Evolutionary conservation across 176 grass and related monocot genomes (phyloP).

Genomic region (Alopecurus myosuroides): DNA sequence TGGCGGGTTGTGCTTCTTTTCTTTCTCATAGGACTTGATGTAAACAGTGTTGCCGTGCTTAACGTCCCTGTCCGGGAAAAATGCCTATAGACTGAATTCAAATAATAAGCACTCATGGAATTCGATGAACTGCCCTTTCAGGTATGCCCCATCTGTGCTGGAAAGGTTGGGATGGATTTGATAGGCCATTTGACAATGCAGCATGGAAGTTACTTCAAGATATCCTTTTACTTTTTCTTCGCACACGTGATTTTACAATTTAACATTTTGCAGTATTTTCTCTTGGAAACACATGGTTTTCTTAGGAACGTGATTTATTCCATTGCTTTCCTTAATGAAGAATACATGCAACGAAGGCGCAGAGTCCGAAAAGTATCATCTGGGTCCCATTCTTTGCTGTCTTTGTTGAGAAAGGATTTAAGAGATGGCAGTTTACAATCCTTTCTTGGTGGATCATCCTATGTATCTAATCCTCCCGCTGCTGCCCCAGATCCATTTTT

Average conservation of each 20-base stretch:
- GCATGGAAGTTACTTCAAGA: conserved; percentile 83
- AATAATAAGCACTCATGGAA: conserved; percentile 11
- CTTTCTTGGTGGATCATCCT: conserved; percentile 77
- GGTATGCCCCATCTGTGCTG: conserved; percentile 79
- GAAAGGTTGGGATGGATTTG: conserved; percentile 66
- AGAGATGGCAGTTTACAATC: conserved; percentile 78
- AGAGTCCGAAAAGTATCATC: conserved; percentile 66
- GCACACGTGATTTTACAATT: not conserved
- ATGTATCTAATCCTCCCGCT: conserved; percentile 49
- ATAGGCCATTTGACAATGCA: conserved; percentile 81
- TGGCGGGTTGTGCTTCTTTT: not conserved
- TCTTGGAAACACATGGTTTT: not conserved
- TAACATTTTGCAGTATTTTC: not conserved
- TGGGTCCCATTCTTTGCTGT: conserved; percentile 64
- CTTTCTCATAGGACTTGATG: not conserved
- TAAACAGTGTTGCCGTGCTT: not conserved
- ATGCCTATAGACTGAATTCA: not conserved
- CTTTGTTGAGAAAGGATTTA: conserved; percentile 79
- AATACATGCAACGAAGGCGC: conserved; percentile 72
- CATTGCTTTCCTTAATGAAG: conserved; percentile 61
- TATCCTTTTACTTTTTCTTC: conserved; percentile 60
- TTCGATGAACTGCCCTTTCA: conserved; percentile 37
- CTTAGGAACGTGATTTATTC: not conserved
- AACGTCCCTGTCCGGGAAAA: not conserved
- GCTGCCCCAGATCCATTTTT: conserved; percentile 86